Evolutionary conservation across 164 flowering plant genomes (phyloP), one percentile per base, ranked within the genome.

Genomic region (Macadamia integrifolia): DNA sequence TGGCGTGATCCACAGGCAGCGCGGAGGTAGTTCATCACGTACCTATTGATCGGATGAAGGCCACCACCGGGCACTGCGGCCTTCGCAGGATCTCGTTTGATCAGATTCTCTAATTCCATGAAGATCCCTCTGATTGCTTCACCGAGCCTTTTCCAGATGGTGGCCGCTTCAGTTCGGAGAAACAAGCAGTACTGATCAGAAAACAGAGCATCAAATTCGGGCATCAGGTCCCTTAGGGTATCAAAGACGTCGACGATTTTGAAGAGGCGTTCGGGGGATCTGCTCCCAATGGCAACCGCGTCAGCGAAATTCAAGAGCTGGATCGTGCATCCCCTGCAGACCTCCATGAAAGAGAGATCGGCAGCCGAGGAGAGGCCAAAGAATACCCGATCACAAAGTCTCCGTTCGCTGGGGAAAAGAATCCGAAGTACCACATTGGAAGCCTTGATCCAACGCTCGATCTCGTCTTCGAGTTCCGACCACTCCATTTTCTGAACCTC

Each of bases 21-120:
- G 0, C 88, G 80, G 48, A 92, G 82, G 71, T 95, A 95, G 67
- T 95, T 95, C 97, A 95, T 86, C 32, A 92, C 99, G 32, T 95
- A 95, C 0, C 98, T 82, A 1, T 97, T 95, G 48, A 95, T 89
- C 0, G 98, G 97, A 64, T 95, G 99, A 13, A 88, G 77, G 1
- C 90, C 92, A 17, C 98, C 98, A 3, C 97, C 93, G 10, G 98
- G 98, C 14, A 89, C 87, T 0, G 90, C 76, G 1, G 82, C 70
- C 62, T 88, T 89, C 0, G 96, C 89, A 1, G 96, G 96, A 63
- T 95, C 98, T 23, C 94, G 80, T 2, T 90, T 76, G 44, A 95
- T 91, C 67, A 85, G 66, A 75, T 88, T 85, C 84, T 95, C 98
- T 65, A 95, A 71, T 40, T 95, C 99, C 92, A 91, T 87, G 61